Conservation (phyloP, 2,329 filamentous ascomycete species). For the Metarhizium brunneum region DNA sequence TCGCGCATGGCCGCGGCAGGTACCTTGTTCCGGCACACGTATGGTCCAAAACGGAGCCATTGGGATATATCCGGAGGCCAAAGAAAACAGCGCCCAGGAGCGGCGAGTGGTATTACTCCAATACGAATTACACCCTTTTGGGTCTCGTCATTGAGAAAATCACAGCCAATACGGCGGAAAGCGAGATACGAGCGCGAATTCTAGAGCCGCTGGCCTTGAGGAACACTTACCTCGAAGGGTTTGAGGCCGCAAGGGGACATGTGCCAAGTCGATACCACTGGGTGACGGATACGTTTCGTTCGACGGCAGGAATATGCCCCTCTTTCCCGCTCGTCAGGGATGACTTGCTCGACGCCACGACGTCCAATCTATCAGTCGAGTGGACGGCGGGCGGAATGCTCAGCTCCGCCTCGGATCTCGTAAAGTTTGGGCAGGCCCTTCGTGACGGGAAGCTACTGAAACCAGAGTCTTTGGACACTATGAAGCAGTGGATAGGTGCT, state of each 20-base stretch:
- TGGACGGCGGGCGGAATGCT: constrained; percentile 10
- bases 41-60: constrained; percentile 8
- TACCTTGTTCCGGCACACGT: constrained; percentile 4
- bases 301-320: constrained; percentile 5
- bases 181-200: constrained; percentile 6
- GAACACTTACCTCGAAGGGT: constrained; percentile 7
- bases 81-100: constrained; percentile 6
- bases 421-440: constrained; percentile 7
- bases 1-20: constrained; percentile 6
- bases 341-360: constrained; percentile 7
- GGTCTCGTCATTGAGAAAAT: constrained; percentile 7
- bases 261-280: constrained; percentile 7
- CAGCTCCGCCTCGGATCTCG: constrained; percentile 6
- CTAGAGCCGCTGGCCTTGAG: constrained; percentile 5
- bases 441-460: constrained; percentile 7
- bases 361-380: constrained; percentile 8
- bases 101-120: constrained; percentile 8
- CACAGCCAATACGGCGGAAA: constrained; percentile 5
- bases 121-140: constrained; percentile 10
- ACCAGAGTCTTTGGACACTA: constrained; percentile 2
- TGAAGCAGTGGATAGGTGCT: constrained; percentile 7
- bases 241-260: constrained; percentile 2
- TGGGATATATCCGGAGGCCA: constrained; percentile 9
- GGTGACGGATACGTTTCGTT: constrained; percentile 6
- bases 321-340: constrained; percentile 4